Evolutionary conservation across 2,329 filamentous ascomycete species (phyloP).

Genomic region (Aphanoascus verrucosus): DNA sequence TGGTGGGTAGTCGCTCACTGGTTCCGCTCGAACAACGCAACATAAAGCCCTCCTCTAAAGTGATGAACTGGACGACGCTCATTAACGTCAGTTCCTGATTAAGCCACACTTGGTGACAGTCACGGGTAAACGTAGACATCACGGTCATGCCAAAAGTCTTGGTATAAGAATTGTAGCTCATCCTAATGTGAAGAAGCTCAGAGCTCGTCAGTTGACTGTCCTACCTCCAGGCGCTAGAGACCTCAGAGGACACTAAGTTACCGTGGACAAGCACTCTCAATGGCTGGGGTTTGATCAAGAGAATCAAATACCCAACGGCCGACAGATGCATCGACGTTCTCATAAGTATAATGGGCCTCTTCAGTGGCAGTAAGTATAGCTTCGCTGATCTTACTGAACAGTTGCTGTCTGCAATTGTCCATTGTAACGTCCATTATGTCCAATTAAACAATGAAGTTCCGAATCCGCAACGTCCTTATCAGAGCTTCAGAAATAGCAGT

Average conservation of each 20-base stretch:
- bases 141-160: conserved; percentile 6
- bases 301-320: conserved; percentile 1
- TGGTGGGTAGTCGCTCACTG: background rate
- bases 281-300: conserved; percentile 2
- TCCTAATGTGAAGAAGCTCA: background rate
- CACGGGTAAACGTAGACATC: conserved; percentile 7
- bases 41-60: background rate
- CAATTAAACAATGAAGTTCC: too few species aligned
- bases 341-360: conserved; percentile 2
- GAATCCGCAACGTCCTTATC: too few species aligned
- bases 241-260: background rate
- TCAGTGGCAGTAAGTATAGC: background rate
- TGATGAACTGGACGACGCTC: conserved; percentile 3
- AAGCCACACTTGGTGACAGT: conserved; percentile 7
- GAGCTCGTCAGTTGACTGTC: background rate
- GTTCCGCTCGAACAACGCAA: background rate
- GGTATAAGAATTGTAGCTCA: conserved; percentile 8
- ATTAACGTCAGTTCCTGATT: background rate
- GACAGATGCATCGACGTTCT: conserved; percentile 6
- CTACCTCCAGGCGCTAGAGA: background rate
- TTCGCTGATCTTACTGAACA: conserved; percentile 7
- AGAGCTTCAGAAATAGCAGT: too few species aligned
- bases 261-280: conserved; percentile 6
- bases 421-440: background rate
- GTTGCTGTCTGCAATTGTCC: conserved; percentile 8